phyloP scores from a whole-genome alignment of 1,284 basidiomycete genomes.

The Fomitopsis betulina region DNA sequence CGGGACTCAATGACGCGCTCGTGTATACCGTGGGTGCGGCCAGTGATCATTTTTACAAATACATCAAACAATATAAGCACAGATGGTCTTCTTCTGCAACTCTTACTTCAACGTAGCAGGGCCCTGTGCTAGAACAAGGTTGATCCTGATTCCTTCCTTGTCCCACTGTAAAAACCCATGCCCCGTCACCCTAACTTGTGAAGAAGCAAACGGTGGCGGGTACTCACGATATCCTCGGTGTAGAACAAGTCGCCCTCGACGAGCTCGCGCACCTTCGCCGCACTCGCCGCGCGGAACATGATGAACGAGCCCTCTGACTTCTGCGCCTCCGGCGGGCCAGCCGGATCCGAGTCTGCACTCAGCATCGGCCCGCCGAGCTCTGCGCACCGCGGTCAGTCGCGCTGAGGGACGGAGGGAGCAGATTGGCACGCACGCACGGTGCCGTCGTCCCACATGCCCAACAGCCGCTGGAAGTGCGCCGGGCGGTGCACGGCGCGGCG shows the following conservation, averaged over 20 bases:
- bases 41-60: too few relatives aligned
- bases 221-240: not conserved
- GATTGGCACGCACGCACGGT: not conserved
- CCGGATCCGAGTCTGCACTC: not conserved
- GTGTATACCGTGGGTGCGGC: too few relatives aligned
- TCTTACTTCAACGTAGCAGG: not conserved
- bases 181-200: too few relatives aligned
- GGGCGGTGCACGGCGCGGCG: not conserved
- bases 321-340: not conserved
- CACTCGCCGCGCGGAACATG: not conserved
- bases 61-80: too few relatives aligned
- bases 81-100: too few relatives aligned
- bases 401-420: not conserved
- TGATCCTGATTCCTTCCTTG: not conserved
- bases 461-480: not conserved
- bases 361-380: not conserved
- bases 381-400: not conserved
- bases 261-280: not conserved
- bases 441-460: not conserved
- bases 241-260: not conserved
- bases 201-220: not conserved
- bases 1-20: too few relatives aligned
- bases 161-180: not conserved
- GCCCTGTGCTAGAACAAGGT: not conserved
- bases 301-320: not conserved